phyloP scores from a whole-genome alignment of 257 asterid genomes.

The Plantago elongata region DNA sequence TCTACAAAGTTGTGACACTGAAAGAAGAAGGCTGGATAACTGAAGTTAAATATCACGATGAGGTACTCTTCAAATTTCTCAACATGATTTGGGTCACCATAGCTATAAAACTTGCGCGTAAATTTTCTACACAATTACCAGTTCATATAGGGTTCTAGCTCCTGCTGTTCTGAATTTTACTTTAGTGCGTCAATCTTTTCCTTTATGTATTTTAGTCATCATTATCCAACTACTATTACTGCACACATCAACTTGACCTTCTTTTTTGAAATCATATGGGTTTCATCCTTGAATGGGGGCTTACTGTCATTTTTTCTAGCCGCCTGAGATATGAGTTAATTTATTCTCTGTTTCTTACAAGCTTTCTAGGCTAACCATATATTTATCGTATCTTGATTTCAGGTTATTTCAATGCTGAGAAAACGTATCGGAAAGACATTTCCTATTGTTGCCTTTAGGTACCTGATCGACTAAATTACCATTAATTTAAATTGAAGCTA shows the following conservation, averaged over 20 bases:
- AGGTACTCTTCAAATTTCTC: slow-evolving; percentile 35
- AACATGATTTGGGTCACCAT: background rate
- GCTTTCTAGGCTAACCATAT: background rate
- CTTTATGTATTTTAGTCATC: no score
- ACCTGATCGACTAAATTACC: background rate
- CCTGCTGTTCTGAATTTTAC: background rate
- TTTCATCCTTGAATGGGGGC: background rate
- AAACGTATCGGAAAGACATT: slow-evolving; percentile 53
- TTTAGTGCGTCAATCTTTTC: no score
- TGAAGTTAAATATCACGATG: slow-evolving; percentile 69
- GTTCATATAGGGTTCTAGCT: background rate
- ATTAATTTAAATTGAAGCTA: background rate
- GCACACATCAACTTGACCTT: background rate
- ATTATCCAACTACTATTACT: no score
- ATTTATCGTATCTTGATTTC: slow-evolving; percentile 12
- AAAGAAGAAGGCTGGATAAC: slow-evolving; percentile 72
- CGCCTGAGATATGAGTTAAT: background rate
- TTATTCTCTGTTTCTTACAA: background rate
- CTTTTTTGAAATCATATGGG: background rate
- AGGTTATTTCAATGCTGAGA: slow-evolving; percentile 55
- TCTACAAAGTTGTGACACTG: slow-evolving; percentile 50
- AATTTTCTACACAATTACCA: background rate
- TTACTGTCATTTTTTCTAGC: background rate
- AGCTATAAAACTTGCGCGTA: background rate
- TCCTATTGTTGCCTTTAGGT: slow-evolving; percentile 59